Percentiles rank a stretch among this genome's conserved stretches.
Conservation (phyloP, 2,329 filamentous ascomycete genomes). For the Stagonosporopsis chrysanthemi region DNA sequence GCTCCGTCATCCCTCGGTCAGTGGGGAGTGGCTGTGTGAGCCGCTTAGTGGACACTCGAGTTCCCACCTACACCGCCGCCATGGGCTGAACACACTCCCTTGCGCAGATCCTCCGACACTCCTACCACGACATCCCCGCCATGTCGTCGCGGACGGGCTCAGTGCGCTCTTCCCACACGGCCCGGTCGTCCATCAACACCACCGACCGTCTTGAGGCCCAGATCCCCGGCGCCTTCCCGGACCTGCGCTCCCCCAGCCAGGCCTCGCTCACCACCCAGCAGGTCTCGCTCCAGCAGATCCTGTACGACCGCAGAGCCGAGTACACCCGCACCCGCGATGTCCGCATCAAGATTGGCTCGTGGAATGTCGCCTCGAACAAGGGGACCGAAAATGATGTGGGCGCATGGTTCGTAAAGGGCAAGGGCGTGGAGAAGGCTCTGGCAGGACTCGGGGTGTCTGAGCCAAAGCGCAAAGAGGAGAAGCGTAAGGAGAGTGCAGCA, state of each 20-base stretch:
- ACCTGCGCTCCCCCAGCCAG: slow-evolving; percentile 28
- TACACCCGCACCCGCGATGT: slow-evolving; percentile 78
- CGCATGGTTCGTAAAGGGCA: slow-evolving; percentile 84
- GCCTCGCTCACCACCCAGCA: slow-evolving; percentile 50
- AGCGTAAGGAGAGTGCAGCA: slow-evolving; percentile 54
- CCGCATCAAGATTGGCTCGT: slow-evolving; percentile 88
- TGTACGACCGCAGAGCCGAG: slow-evolving; percentile 78
- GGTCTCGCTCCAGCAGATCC: slow-evolving; percentile 60
- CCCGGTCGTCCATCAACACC: slow-evolving; percentile 16
- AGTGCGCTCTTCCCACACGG: slow-evolving; percentile 29
- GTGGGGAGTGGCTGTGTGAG: slow-evolving; percentile 16
- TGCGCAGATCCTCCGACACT: slow-evolving; percentile 11
- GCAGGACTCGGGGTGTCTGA: slow-evolving; percentile 57
- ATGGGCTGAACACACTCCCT: slow-evolving; percentile 13
- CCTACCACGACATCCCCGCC: slow-evolving; percentile 23
- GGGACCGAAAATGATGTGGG: slow-evolving; percentile 88
- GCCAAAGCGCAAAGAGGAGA: slow-evolving; percentile 39
- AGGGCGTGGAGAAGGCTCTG: slow-evolving; percentile 71
- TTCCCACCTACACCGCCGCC: neutral
- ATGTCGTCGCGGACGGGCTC: slow-evolving; percentile 39
- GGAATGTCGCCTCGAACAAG: slow-evolving; percentile 89
- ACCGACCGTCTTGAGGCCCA: slow-evolving; percentile 49
- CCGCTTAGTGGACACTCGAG: slow-evolving; percentile 1
- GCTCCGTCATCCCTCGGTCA: slow-evolving; percentile 16
- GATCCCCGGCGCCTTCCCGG: slow-evolving; percentile 60